Evolutionary conservation across 2,329 filamentous ascomycete genomes (phyloP), one percentile per base, ranked within the genome.

Genomic region (Aspergillus novoparasiticus): DNA sequence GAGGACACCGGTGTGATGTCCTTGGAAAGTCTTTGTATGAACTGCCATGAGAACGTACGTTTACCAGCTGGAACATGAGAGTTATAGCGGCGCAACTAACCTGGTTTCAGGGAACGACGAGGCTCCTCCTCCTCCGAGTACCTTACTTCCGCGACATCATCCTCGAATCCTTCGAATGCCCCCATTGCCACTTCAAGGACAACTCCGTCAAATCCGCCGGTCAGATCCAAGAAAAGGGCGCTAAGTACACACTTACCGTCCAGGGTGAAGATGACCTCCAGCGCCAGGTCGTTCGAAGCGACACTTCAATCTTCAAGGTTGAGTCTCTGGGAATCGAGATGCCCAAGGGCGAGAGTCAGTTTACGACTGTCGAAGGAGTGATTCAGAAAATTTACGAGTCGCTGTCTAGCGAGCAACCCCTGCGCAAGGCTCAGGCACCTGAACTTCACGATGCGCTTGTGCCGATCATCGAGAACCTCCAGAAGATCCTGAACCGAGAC

Each of bases 111-210:
- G 95, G 95, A 72, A 87, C 83, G 1, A 99, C 95, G 16, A 87
- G 90, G 63, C 86, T 99, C 26, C 88, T 99, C 50, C 88, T 99
- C 60, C 96, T 96, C 19, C 88, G 89, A 68, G 97, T 99, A 61
- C 95, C 95, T 19, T 98, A 93, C 85, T 99, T 99, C 84, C 93
- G 93, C 81, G 94, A 99, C 79, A 89, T 99, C 67, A 93, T 99
- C 73, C 87, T 99, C 78, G 97, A 97, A 89, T 98, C 94, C 66
- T 99, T 99, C 79, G 87, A 87, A 69, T 99, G 95, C 83, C 89
- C 92, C 6, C 88, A 97, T 79, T 99, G 95, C 82, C 84, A 89
- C 75, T 90, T 94, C 80, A 88, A 90, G 69, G 97, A 98, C 83
- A 94, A 94, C 78, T 94, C 97, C 72, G 91, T 99, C 71, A 94